Base-by-base conservation (phyloP, 805 yeast species). In the Ogataea corticis region DNA sequence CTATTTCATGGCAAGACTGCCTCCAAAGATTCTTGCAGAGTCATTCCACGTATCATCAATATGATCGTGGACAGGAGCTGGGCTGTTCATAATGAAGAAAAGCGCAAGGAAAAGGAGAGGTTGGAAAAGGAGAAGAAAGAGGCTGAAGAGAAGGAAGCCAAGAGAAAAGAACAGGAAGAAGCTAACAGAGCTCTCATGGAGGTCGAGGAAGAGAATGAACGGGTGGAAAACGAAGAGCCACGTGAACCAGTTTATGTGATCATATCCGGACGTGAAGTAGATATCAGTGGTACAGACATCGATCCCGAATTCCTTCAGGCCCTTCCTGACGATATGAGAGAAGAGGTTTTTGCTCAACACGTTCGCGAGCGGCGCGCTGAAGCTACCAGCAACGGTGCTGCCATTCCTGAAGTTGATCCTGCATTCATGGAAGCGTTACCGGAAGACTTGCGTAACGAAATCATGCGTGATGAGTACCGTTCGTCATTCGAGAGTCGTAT, bases 301-400 rank as follows among this genome's bases (percentile, higher is more conserved):
- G 97, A 91, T 66, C 96, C 96, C 0, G 92, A 87, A 54, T 91
- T 89, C 61, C 71, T 91, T 49, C 85, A 84, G 56, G 97, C 96
- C 0, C 72, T 91, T 30, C 97, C 97, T 0, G 96, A 88, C 35
- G 94, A 87, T 42, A 86, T 91, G 87, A 72, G 97, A 40, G 96
- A 89, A 51, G 97, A 91, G 58, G 97, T 90, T 0, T 82, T 87
- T 59, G 80, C 91, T 0, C 92, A 89, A 51, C 96, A 90, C 58
- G 70, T 89, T 6, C 70, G 90, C 33, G 94, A 87, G 54, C 71
- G 91, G 47, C 72, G 94, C 48, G 84, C 72, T 35, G 79, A 71
- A 68, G 87, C 51, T 1, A 61, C 67, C 12, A 58, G 65, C 33
- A 67, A 49, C 60, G 71, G 80, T 0, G 60, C 66, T 1, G 68